Percentiles rank a stretch among this genome's conserved stretches.
Conservation (phyloP, 2,329 filamentous ascomycete genomes). For the Bipolaris gigantea region DNA sequence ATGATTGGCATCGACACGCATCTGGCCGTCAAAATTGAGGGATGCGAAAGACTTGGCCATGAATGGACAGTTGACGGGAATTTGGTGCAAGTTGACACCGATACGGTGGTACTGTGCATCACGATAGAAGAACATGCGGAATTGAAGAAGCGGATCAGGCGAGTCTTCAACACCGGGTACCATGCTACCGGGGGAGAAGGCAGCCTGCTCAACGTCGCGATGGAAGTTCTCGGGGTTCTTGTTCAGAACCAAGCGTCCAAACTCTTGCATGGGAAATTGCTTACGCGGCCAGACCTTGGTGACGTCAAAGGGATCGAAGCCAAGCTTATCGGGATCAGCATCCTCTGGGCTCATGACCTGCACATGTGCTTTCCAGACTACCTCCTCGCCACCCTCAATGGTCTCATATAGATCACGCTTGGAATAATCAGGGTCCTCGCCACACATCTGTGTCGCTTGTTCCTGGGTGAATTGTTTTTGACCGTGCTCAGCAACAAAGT, state of each 20-base stretch:
- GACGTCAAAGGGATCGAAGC: conserved; percentile 58
- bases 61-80: conserved; percentile 52
- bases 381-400: conserved; percentile 48
- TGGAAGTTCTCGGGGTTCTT: conserved; percentile 59
- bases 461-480: conserved; percentile 53
- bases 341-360: conserved; percentile 53
- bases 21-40: conserved; percentile 54
- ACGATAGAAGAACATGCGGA: conserved; percentile 34
- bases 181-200: conserved; percentile 55
- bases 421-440: conserved; percentile 56
- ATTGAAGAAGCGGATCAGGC: conserved; percentile 25
- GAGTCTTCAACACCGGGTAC: conserved; percentile 55
- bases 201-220: conserved; percentile 43
- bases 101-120: conserved; percentile 58
- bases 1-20: conserved; percentile 54
- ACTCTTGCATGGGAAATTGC: conserved; percentile 54
- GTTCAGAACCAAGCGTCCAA: conserved; percentile 56
- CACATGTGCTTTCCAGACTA: conserved; percentile 51
- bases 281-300: conserved; percentile 57
- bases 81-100: conserved; percentile 56
- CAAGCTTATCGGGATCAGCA: conserved; percentile 52
- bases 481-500: conserved; percentile 53
- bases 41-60: conserved; percentile 52
- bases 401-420: conserved; percentile 52
- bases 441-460: conserved; percentile 51